Evolutionary conservation across 1,139 yeast genomes (phyloP), one percentile per base, ranked within the genome.

Genomic region (Pichia sp.): DNA sequence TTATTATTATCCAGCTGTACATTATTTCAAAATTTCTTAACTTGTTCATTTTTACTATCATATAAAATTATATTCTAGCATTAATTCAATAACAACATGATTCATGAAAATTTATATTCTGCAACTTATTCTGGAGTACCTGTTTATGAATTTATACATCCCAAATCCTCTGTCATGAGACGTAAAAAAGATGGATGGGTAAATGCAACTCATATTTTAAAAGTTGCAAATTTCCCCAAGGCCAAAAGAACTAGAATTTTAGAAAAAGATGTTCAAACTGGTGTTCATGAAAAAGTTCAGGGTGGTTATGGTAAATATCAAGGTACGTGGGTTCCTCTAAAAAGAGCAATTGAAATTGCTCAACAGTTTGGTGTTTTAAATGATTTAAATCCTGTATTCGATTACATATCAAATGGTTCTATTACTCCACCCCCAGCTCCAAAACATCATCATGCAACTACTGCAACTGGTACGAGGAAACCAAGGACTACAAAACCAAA

Each of bases 251-350:
- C 97, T 10, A 81, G 95, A 62, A 89, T 89, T 54, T 75, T 90
- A 58, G 97, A 92, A 62, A 83, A 86, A 60, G 97, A 94, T 53
- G 95, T 90, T 27, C 95, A 88, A 58, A 81, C 79, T 46, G 95
- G 95, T 2, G 69, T 73, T 11, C 96, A 88, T 65, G 97, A 90
- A 62, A 90, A 90, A 66, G 89, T 92, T 30, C 97, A 92, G 66
- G 98, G 97, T 56, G 97, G 97, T 2, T 90, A 89, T 59, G 97
- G 97, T 44, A 83, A 92, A 63, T 92, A 89, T 66, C 97, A 92
- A 66, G 98, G 98, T 27, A 90, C 97, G 2, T 92, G 97, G 97
- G 94, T 90, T 7, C 97, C 97, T 0, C 67, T 89, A 52, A 75
- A 73, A 8, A 66, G 79, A 39, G 84, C 87, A 0, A 63, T 67